phyloP scores from a whole-genome alignment of 2,329 filamentous ascomycete species.

The Alternaria angustiovoidea region DNA sequence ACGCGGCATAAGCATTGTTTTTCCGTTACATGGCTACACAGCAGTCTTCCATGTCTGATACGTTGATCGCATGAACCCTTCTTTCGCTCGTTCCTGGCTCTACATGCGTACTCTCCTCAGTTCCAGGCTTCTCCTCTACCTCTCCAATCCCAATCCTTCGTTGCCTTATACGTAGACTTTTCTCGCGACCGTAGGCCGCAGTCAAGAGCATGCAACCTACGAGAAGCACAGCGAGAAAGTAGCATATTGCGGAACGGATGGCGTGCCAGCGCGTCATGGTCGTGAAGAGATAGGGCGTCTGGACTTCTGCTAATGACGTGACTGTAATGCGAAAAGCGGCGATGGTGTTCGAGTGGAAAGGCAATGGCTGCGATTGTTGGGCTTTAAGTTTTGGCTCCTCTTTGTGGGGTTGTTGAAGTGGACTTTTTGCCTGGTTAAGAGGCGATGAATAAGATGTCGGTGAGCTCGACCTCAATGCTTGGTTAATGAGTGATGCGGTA shows the following conservation, averaged over 20 bases:
- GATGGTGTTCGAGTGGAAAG: too few relatives aligned
- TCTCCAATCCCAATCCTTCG: too few relatives aligned
- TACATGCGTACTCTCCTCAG: neutral
- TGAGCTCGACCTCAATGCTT: neutral
- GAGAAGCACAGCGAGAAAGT: neutral
- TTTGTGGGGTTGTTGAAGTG: neutral
- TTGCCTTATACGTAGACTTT: neutral
- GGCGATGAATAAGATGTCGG: neutral
- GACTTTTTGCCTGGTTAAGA: too few relatives aligned
- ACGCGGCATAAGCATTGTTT: too few relatives aligned
- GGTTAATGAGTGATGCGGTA: too few relatives aligned
- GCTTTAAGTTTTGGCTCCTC: too few relatives aligned
- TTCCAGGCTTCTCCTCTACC: neutral
- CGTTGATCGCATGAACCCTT: rapidly evolving
- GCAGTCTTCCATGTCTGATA: rapidly evolving
- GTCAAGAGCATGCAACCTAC: neutral
- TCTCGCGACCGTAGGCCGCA: neutral
- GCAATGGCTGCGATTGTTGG: too few relatives aligned
- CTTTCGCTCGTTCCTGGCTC: neutral
- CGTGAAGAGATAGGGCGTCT: rapidly evolving
- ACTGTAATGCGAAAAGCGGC: too few relatives aligned
- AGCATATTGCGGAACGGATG: neutral
- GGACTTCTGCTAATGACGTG: too few relatives aligned
- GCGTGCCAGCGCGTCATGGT: neutral
- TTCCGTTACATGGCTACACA: too few relatives aligned